These are phyloP conservation scores for Lachancea nothofagi DNA, from an alignment of 805 yeast species.

Conservation along the genomic window DNA sequence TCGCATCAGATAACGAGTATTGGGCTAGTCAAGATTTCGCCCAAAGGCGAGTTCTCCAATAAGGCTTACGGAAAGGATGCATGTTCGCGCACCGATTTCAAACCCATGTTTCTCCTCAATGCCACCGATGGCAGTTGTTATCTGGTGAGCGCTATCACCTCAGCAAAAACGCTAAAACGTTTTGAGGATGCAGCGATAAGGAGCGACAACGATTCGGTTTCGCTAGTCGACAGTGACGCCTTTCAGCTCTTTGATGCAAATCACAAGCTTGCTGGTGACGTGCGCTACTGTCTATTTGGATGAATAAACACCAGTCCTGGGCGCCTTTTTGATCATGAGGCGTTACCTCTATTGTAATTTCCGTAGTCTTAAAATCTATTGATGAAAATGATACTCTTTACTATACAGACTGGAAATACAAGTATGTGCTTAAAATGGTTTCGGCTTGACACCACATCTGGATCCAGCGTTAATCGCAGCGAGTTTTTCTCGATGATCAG, in stretches of 20 bases:
- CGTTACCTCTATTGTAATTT: too few species aligned
- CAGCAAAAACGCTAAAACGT: neutral
- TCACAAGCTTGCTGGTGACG: neutral
- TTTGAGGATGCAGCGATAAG: neutral
- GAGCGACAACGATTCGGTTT: neutral
- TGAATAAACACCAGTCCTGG: too few species aligned
- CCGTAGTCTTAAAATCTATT: too few species aligned
- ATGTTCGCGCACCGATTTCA: neutral
- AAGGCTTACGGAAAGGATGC: neutral
- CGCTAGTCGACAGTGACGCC: neutral
- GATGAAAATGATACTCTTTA: too few species aligned
- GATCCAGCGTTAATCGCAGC: too few species aligned
- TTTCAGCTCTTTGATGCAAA: neutral
- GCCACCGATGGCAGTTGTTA: conserved; percentile 7
- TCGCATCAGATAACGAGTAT: neutral
- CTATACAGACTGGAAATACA: too few species aligned
- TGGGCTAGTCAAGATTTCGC: neutral
- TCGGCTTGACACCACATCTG: too few species aligned
- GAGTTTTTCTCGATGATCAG: too few species aligned
- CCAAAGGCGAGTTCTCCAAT: too few species aligned
- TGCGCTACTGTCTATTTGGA: neutral
- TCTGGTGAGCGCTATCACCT: conserved; percentile 6
- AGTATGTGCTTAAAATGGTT: too few species aligned
- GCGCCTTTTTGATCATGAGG: too few species aligned
- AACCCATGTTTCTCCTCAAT: conserved; percentile 6